These are phyloP conservation scores for Bipolaris cookei DNA, from an alignment of 2,329 filamentous ascomycete species.

Conservation along the genomic window DNA sequence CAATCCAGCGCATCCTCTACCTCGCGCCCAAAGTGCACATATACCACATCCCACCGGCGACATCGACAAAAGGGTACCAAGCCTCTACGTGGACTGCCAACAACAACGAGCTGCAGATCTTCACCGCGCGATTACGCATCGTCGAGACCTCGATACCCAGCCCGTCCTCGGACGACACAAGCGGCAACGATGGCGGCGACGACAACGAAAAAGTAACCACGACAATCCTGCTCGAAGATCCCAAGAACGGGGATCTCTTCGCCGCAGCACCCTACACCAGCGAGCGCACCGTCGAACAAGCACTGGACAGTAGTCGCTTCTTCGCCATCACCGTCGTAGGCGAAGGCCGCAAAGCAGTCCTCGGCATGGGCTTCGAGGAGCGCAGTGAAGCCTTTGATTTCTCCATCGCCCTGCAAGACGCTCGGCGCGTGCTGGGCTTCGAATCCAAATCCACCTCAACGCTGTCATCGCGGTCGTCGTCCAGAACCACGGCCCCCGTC, in stretches of 20 bases:
- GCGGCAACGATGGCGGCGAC: conserved; percentile 24
- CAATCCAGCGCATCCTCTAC: conserved; percentile 86
- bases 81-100: conserved; percentile 77
- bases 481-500: conserved; percentile 17
- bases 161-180: not conserved
- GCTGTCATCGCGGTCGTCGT: conserved; percentile 11
- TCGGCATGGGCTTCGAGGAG: conserved; percentile 89
- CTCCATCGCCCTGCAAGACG: conserved; percentile 78
- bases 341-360: conserved; percentile 74
- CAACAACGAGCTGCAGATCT: conserved; percentile 74
- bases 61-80: conserved; percentile 78
- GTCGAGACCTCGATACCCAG: conserved; percentile 71
- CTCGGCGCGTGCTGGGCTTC: conserved; percentile 71
- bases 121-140: conserved; percentile 80
- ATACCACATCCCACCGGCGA: conserved; percentile 83
- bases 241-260: conserved; percentile 74
- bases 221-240: conserved; percentile 81
- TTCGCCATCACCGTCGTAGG: conserved; percentile 84
- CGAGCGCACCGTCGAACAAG: conserved; percentile 71
- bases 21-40: conserved; percentile 76
- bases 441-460: conserved; percentile 50
- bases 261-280: conserved; percentile 80
- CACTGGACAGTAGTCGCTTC: conserved; percentile 80
- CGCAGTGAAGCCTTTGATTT: conserved; percentile 87
- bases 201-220: conserved; percentile 67